These are phyloP conservation scores for Aureobasidium lini DNA, from an alignment of 2,329 filamentous ascomycete genomes.

Conservation along the genomic window DNA sequence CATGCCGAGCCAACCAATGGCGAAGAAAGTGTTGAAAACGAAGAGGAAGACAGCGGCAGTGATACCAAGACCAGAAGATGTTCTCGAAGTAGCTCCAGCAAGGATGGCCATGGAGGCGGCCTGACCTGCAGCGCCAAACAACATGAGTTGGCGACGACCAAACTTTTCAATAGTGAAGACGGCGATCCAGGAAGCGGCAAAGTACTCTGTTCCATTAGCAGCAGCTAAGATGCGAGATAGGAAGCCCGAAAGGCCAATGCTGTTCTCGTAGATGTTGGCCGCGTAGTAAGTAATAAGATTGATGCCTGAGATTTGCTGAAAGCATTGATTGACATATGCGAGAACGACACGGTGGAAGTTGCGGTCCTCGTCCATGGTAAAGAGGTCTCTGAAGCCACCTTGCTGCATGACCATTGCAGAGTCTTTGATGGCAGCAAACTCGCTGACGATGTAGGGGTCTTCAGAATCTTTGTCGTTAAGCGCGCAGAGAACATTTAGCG, in stretches of 20 bases:
- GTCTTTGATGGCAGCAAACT: constrained; percentile 47
- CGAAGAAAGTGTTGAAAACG: constrained; percentile 48
- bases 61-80: constrained; percentile 14
- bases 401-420: constrained; percentile 40
- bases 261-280: constrained; percentile 44
- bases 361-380: constrained; percentile 26
- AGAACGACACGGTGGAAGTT: constrained; percentile 28
- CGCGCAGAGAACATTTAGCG: constrained; percentile 40
- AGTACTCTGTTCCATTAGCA: constrained; percentile 48
- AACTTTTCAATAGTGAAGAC: constrained; percentile 45
- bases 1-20: constrained; percentile 47
- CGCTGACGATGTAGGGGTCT: constrained; percentile 37
- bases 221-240: constrained; percentile 46
- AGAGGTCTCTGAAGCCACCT: constrained; percentile 25
- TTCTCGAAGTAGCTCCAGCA: constrained; percentile 21
- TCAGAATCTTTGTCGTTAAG: constrained; percentile 41
- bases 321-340: constrained; percentile 30
- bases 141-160: constrained; percentile 59
- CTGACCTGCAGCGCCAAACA: constrained; percentile 55
- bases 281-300: constrained; percentile 30
- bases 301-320: constrained; percentile 27
- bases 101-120: constrained; percentile 25
- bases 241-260: constrained; percentile 44
- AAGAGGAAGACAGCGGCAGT: constrained; percentile 31
- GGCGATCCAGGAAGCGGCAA: constrained; percentile 42